Evolutionary conservation across 331 rosid species (phyloP), one percentile per base, ranked within the genome.

Genomic region (Acacia concinna): DNA sequence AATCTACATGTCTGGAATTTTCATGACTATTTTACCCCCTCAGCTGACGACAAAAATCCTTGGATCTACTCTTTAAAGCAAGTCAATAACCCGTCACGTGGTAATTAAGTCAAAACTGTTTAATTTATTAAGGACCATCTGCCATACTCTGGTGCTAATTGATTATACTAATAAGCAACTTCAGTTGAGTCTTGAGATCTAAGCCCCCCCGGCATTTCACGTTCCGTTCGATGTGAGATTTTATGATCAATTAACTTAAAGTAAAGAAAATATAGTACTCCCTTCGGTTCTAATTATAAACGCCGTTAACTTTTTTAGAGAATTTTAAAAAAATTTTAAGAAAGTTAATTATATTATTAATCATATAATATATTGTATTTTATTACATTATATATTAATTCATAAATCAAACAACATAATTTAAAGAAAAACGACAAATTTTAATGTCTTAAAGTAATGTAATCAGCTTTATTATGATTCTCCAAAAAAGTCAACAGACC

Each of bases 161-260:
- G 44, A 35, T 18, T 34, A n/a, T n/a, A 6, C 15, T 37, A 37
- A 65, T 34, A 21, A 65, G 9, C 34, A 2, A 38, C 38, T 68
- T 38, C 23, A 5, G n/a, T 68, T 68, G 52, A 23, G 73, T 25
- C 73, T 68, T 68, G 23, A 41, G 73, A 68, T 68, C 73, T 46
- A 40, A 41, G 14, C 56, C 56, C 13, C 13, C 1, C 52, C 12
- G 32, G 51, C 52, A 21, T 13, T 41, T 13, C 73, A 21, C 27
- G 73, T 38, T 67, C 73, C 51, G 3, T 13, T 18, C 18, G 3
- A 65, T 8, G 5, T 0, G 23, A 17, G 68, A 8, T 31, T 15
- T 31, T 7, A 30, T 6, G 15, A 30, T 31, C 7, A 17, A 17
- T 6, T 31, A 31, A 18, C 2, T 63, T 8, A 2, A 31, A 5